Conservation (phyloP, 2,329 filamentous ascomycete genomes). For the Peltaster fructicola region DNA sequence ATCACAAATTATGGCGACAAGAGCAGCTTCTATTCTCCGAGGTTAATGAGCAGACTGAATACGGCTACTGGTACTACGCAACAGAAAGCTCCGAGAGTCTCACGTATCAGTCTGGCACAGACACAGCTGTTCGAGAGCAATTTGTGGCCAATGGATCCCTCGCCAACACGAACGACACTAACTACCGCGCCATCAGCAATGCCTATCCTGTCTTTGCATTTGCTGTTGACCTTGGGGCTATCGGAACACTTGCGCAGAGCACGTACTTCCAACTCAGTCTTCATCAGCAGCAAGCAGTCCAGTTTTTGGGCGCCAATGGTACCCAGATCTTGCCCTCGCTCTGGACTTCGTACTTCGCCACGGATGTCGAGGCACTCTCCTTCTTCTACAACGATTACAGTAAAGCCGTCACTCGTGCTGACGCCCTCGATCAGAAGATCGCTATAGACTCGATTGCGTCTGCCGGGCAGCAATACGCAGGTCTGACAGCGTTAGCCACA, state of each 20-base stretch:
- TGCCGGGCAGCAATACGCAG: constrained; percentile 30
- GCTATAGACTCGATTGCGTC: constrained; percentile 27
- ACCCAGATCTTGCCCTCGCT: constrained; percentile 26
- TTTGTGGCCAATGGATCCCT: constrained; percentile 30
- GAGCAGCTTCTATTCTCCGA: constrained; percentile 26
- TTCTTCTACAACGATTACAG: constrained; percentile 35
- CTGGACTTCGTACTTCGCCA: constrained; percentile 33
- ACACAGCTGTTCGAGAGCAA: constrained; percentile 27
- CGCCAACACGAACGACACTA: constrained; percentile 25
- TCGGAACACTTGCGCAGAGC: constrained; percentile 20
- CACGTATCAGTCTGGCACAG: constrained; percentile 30
- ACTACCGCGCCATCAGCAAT: constrained; percentile 30
- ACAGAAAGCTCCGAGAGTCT: constrained; percentile 25
- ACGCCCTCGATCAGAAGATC: constrained; percentile 27
- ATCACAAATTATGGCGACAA: constrained; percentile 15
- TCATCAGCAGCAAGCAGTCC: constrained; percentile 32
- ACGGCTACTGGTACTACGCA: constrained; percentile 36
- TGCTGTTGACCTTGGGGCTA: constrained; percentile 30
- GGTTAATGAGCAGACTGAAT: constrained; percentile 30
- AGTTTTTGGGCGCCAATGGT: constrained; percentile 29
- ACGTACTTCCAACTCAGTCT: constrained; percentile 34
- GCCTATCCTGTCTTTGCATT: constrained; percentile 36
- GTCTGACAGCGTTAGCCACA: constrained; percentile 31
- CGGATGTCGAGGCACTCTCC: constrained; percentile 23
- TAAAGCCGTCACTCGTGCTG: constrained; percentile 19